Evolutionary conservation across 2,329 filamentous ascomycete genomes (phyloP), one percentile per base, ranked within the genome.

Genomic region (Ascochyta fabae): DNA sequence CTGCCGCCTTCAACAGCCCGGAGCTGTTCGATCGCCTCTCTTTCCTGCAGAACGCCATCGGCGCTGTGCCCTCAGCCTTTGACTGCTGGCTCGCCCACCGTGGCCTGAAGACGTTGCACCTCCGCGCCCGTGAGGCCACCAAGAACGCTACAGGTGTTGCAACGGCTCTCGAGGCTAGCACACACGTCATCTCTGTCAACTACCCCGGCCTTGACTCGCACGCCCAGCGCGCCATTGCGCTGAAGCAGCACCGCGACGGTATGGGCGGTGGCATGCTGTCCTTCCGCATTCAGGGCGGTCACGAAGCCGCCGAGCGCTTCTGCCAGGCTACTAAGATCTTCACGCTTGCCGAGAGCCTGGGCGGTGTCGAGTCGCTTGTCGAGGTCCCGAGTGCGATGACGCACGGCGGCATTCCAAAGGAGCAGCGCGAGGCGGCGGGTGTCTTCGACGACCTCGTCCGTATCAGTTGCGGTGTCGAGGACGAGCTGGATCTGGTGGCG

Each of bases 31-130:
- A 88, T 60, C 87, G 91, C 38, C 85, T 99, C 22, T 82, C 86
- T 47, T 99, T 98, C 83, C 84, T 99, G 35, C 95, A 99, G 77
- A 99, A 99, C 79, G 95, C 95, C 66, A 96, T 97, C 66, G 95
- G 95, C 60, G 94, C 94, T 59, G 90, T 99, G 4, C 95, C 95
- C 48, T 96, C 91, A 0, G 85, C 95, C 36, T 99, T 99, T 73
- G 95, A 99, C 83, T 92, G 89, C 80, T 99, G 95, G 95, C 90
- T 99, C 61, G 95, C 95, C 45, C 95, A 99, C 80, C 89, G 95
- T 62, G 95, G 95, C 66, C 85, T 97, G 66, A 99, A 99, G 84
- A 99, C 95, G 4, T 86, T 99, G 38, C 95, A 99, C 78, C 84
- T 99, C 43, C 90, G 95, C 68, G 94, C 91, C 9, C 87, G 90